Evolutionary conservation across 2,329 filamentous ascomycete species (phyloP).

Genomic region (Alternaria ethzedia): DNA sequence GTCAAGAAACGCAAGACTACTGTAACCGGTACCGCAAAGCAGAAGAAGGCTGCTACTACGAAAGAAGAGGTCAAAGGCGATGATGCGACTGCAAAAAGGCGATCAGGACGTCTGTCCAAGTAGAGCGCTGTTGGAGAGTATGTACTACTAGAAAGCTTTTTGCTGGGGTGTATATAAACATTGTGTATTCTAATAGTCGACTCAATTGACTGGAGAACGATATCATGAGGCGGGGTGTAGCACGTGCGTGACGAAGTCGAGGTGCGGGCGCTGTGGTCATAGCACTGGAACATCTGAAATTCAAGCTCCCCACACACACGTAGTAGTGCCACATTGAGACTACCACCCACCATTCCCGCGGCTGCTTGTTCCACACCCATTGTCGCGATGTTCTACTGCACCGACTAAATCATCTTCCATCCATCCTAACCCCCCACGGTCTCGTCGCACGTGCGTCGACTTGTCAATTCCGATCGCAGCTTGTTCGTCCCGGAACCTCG

Average conservation of each 20-base stretch:
- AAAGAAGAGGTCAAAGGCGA: conserved; percentile 20
- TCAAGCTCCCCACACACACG: conserved; percentile 43
- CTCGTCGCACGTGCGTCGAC: conserved; percentile 4
- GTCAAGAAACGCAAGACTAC: conserved; percentile 37
- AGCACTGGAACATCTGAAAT: conserved; percentile 38
- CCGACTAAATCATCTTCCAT: conserved; percentile 8
- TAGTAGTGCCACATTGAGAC: conserved; percentile 23
- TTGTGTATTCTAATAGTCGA: not conserved
- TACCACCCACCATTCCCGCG: conserved; percentile 9
- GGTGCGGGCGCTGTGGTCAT: conserved; percentile 25
- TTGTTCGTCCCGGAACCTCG: conserved; percentile 16
- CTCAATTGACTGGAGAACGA: not conserved
- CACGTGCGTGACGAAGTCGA: conserved; percentile 25
- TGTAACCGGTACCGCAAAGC: conserved; percentile 15
- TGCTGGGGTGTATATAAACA: not conserved
- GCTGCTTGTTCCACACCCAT: conserved; percentile 2
- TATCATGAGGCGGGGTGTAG: conserved; percentile 6
- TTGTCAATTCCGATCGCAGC: conserved; percentile 16
- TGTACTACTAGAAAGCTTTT: not conserved
- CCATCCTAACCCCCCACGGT: not conserved
- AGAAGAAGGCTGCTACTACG: conserved; percentile 10
- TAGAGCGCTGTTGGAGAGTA: not conserved
- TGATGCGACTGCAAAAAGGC: conserved; percentile 22
- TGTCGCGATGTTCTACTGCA: conserved; percentile 19
- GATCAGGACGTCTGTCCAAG: conserved; percentile 32